Evolutionary conservation across 2,329 filamentous ascomycete genomes (phyloP).

Genomic region (Exophiala calicioides): DNA sequence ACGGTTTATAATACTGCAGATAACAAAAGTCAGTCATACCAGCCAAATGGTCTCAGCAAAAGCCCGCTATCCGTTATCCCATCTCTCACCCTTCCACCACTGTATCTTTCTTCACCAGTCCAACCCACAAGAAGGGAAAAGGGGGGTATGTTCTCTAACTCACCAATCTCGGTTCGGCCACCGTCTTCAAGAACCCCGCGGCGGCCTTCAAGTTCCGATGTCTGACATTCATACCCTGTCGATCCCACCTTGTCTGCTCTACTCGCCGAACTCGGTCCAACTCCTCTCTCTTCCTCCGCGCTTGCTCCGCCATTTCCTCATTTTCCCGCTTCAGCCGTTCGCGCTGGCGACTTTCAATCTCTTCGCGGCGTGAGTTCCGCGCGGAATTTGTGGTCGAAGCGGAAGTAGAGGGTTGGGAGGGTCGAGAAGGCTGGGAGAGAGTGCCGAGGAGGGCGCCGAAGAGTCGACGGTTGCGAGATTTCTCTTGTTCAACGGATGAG

Average conservation of each 20-base stretch:
- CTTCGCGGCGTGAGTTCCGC: constrained; percentile 65
- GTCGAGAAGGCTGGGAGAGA: constrained; percentile 61
- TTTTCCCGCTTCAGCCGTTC: constrained; percentile 71
- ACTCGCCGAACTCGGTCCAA: constrained; percentile 61
- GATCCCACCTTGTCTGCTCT: constrained; percentile 75
- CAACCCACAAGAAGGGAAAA: not conserved
- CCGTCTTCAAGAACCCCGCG: constrained; percentile 74
- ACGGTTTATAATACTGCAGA: constrained; percentile 73
- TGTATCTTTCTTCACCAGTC: too few relatives aligned
- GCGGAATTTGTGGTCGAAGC: constrained; percentile 48
- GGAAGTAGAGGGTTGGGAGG: constrained; percentile 9
- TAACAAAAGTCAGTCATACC: not conserved
- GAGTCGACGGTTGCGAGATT: constrained; percentile 77
- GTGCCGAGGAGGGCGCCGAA: constrained; percentile 81
- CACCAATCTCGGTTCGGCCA: constrained; percentile 67
- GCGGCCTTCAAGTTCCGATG: constrained; percentile 71
- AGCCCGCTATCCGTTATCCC: too few relatives aligned
- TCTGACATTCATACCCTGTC: constrained; percentile 56
- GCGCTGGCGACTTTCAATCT: constrained; percentile 80
- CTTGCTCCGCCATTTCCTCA: constrained; percentile 70
- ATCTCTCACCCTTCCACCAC: too few relatives aligned
- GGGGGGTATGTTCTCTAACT: constrained; percentile 15
- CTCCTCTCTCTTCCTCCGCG: constrained; percentile 65
- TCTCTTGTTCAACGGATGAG: constrained; percentile 65
- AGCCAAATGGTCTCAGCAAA: too few relatives aligned